Base-by-base conservation (phyloP, 192 early-diverging fungal species). In the Backusella sp. region DNA sequence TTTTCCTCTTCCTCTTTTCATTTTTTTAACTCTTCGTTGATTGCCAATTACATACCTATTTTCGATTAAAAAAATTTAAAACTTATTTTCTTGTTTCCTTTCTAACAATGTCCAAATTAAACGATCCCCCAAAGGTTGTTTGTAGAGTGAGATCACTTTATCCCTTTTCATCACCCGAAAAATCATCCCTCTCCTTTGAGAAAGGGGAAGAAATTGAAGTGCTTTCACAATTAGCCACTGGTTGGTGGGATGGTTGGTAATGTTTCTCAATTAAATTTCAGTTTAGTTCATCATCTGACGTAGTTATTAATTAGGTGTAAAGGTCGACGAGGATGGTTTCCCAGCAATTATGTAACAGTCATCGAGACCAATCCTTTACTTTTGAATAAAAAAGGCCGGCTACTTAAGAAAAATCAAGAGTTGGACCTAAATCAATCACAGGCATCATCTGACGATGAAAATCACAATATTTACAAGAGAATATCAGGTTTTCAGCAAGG, bases 191-290 rank as follows among this genome's bases (percentile, higher is more conserved):
- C 28, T 86, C 90, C 6, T 97, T 99, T 82, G 88, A 88, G 39
- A 88, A 89, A 74, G 95, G 91, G 74, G 95, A 97, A 76, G 83
- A 93, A 73, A 96, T 99, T 77, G 91, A 96, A 71, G 98, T 99
- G 8, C 82, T 97, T 5, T 92, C 92, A 6, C 94, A 94, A 74
- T 90, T 98, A 28, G 91, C 93, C 74, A 94, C 94, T 0, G 98
- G 97, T 15, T 99, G 98, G 98, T 99, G 98, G 98, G 96, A 97
- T 80, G 98, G 98, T 19, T 82, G 92, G 81, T 73, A 76, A 68
- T 37, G 62, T 39, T 37, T 37, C 30, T 34, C 19, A 73, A 30
- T 75, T 26, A 23, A 26, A 19, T 17, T 32, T 12, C 66, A 76
- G 21, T 52, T 35, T 23, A 39, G 26, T 59, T 65, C 23, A 39